phyloP scores from a whole-genome alignment of 129 eudicot genomes.

The Solidago caesia region DNA sequence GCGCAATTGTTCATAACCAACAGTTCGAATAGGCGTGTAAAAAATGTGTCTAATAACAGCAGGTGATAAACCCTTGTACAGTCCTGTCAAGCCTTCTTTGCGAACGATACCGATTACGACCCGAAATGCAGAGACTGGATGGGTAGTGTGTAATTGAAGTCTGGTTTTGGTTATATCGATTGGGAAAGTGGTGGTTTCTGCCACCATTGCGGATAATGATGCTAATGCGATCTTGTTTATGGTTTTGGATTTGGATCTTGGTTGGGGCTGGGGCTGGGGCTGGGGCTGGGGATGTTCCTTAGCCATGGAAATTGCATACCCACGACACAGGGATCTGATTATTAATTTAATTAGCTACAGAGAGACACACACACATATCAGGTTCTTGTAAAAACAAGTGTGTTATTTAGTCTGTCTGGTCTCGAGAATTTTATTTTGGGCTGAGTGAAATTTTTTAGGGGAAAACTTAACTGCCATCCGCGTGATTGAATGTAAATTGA shows the following conservation, averaged over 20 bases:
- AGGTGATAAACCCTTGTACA: constrained; percentile 74
- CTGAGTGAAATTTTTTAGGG: no score
- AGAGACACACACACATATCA: no score
- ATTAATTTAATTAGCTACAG: neutral
- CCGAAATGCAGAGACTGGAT: constrained; percentile 41
- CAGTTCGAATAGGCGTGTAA: constrained; percentile 84
- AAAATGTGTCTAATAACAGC: constrained; percentile 74
- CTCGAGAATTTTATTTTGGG: no score
- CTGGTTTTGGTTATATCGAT: constrained; percentile 86
- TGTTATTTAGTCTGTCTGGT: no score
- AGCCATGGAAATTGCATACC: constrained; percentile 11
- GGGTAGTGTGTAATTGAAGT: constrained; percentile 63
- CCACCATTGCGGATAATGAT: constrained; percentile 74
- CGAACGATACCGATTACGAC: constrained; percentile 45
- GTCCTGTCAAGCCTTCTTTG: constrained; percentile 58
- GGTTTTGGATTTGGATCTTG: constrained; percentile 3
- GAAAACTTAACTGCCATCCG: no score
- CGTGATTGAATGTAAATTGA: no score
- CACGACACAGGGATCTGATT: constrained; percentile 12
- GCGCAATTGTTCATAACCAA: constrained; percentile 77
- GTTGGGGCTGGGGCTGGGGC: neutral
- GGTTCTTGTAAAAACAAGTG: no score
- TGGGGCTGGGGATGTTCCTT: constrained; percentile 15
- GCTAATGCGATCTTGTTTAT: constrained; percentile 46
- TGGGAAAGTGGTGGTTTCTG: constrained; percentile 87